A percentile compares a stretch with the other conserved stretches of the same genome.
phyloP scores from a whole-genome alignment of 2,329 filamentous ascomycete species.

The Cytospora piceicola region DNA sequence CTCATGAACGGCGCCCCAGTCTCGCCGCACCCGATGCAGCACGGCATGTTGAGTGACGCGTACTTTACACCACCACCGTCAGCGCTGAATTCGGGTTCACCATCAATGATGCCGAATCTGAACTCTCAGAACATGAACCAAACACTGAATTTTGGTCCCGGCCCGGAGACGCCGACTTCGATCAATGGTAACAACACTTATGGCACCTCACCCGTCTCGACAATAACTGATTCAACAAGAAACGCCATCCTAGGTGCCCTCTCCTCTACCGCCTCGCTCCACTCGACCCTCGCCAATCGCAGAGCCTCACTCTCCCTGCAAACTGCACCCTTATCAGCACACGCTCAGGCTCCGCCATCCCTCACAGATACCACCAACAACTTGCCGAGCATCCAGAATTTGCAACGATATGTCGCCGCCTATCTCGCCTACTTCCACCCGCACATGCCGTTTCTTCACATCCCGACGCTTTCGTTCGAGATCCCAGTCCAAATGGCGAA shows the following conservation, averaged over 20 bases:
- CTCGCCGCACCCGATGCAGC: constrained; percentile 75
- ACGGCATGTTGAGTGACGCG: constrained; percentile 72
- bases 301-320: constrained; percentile 67
- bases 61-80: constrained; percentile 79
- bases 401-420: constrained; percentile 87
- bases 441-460: constrained; percentile 91
- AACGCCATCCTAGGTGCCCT: constrained; percentile 63
- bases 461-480: constrained; percentile 90
- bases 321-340: constrained; percentile 58
- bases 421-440: constrained; percentile 94
- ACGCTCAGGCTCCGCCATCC: constrained; percentile 47
- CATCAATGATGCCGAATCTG: constrained; percentile 69
- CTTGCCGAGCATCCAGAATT: constrained; percentile 80
- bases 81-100: constrained; percentile 70
- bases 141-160: constrained; percentile 64
- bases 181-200: constrained; percentile 68
- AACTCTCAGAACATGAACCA: constrained; percentile 66
- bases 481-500: constrained; percentile 69
- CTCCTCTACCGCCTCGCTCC: constrained; percentile 50
- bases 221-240: constrained; percentile 68
- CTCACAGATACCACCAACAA: constrained; percentile 44
- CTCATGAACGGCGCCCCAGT: constrained; percentile 72
- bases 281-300: constrained; percentile 59
- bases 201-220: constrained; percentile 62
- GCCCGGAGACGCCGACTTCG: constrained; percentile 74